Evolutionary conservation across 2,329 filamentous ascomycete species (phyloP).

Genomic region (Colletotrichum orbiculare): DNA sequence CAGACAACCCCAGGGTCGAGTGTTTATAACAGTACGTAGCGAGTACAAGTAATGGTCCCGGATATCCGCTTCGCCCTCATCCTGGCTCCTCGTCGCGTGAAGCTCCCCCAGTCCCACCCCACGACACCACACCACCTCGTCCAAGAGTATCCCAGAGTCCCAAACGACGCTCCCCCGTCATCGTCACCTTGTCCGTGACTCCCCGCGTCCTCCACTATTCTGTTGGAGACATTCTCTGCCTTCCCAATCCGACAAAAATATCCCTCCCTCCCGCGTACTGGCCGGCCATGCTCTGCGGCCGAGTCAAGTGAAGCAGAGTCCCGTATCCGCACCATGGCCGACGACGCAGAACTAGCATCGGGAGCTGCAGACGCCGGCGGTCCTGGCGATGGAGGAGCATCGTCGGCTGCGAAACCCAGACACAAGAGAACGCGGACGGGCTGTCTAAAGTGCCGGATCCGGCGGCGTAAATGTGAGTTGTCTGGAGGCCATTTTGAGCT

Average conservation of each 20-base stretch:
- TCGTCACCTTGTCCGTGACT: slow-evolving; percentile 1
- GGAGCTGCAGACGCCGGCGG: slow-evolving; percentile 6
- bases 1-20: no score
- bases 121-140: slow-evolving; percentile 4
- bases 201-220: slow-evolving; percentile 28
- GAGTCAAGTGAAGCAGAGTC: no score
- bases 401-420: slow-evolving; percentile 13
- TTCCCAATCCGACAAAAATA: slow-evolving; percentile 37
- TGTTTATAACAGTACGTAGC: no score
- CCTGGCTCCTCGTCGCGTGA: slow-evolving; percentile 11
- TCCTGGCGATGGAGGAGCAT: background rate
- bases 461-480: slow-evolving; percentile 59
- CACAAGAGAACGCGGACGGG: slow-evolving; percentile 53
- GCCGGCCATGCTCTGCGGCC: background rate
- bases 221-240: slow-evolving; percentile 21
- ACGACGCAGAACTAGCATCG: slow-evolving; percentile 24
- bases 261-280: slow-evolving; percentile 22
- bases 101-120: background rate
- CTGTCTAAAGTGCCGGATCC: slow-evolving; percentile 60
- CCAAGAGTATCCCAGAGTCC: background rate
- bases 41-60: no score
- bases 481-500: background rate
- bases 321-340: slow-evolving; percentile 16
- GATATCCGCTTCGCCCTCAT: background rate
- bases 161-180: background rate